Percentiles rank a stretch among this genome's conserved stretches.
Conservation (phyloP, 2,329 filamentous ascomycete species). For the Fusarium tupiense region DNA sequence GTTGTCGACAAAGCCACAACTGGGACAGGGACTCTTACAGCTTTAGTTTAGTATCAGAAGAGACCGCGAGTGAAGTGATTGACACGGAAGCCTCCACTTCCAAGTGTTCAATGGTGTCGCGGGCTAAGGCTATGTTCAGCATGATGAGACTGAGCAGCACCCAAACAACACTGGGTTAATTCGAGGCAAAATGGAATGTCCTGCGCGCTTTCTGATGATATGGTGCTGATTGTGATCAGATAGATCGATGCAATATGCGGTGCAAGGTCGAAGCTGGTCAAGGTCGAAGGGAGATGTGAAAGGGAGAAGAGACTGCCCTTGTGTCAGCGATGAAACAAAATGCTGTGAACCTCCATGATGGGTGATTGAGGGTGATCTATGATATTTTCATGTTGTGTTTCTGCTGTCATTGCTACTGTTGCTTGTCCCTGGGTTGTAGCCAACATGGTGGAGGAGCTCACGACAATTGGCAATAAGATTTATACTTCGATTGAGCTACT, state of each 20-base stretch:
- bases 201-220: rapidly evolving
- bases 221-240: rapidly evolving
- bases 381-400: rapidly evolving
- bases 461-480: rapidly evolving
- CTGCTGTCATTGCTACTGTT: rapidly evolving
- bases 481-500: no score
- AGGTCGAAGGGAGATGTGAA: neutral
- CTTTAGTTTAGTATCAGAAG: rapidly evolving
- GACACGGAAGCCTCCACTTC: rapidly evolving
- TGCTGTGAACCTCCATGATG: rapidly evolving
- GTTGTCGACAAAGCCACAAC: no score
- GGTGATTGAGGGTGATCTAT: rapidly evolving
- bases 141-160: neutral
- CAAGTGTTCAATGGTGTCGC: rapidly evolving
- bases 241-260: rapidly evolving
- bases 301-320: no score
- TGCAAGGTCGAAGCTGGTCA: no score
- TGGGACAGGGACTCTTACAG: rapidly evolving
- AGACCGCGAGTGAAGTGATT: rapidly evolving
- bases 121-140: rapidly evolving
- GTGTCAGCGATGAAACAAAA: rapidly evolving
- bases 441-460: neutral
- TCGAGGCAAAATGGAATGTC: rapidly evolving
- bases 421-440: no score
- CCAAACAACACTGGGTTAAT: neutral